These are phyloP conservation scores for Zalaria sp. DNA, from an alignment of 2,329 filamentous ascomycete species.

Conservation along the genomic window DNA sequence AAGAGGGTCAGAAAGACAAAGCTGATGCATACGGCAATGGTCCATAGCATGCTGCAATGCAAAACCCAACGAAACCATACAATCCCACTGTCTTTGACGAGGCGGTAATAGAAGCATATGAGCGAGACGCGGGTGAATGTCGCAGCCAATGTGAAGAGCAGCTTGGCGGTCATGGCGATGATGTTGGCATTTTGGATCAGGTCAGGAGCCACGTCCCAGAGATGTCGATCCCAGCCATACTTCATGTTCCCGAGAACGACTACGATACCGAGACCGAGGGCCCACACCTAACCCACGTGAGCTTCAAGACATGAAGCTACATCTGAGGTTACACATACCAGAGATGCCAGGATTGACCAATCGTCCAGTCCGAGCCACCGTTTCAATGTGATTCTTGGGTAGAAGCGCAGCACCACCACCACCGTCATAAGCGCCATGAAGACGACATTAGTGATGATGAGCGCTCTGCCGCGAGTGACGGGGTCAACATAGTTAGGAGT, in stretches of 20 bases:
- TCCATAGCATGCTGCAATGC: constrained; percentile 23
- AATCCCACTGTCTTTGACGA: constrained; percentile 26
- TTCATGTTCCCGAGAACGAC: constrained; percentile 27
- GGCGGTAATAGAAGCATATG: constrained; percentile 31
- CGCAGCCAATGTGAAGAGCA: constrained; percentile 26
- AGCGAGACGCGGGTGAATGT: constrained; percentile 30
- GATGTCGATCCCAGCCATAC: constrained; percentile 29
- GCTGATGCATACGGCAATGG: constrained; percentile 21
- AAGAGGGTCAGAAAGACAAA: constrained; percentile 24
- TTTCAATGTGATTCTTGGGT: constrained; percentile 25
- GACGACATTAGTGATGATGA: constrained; percentile 25
- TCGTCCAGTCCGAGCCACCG: constrained; percentile 30
- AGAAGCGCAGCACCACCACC: constrained; percentile 23
- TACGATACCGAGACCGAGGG: constrained; percentile 21
- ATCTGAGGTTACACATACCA: constrained; percentile 13
- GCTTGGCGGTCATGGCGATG: constrained; percentile 27
- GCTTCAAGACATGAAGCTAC: too few relatives aligned
- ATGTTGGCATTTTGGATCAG: constrained; percentile 16
- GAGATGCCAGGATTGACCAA: constrained; percentile 23
- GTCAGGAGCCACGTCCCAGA: constrained; percentile 24
- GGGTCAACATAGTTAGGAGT: constrained; percentile 28
- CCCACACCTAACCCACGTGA: constrained; percentile 15
- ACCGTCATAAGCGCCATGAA: constrained; percentile 23
- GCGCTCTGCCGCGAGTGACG: constrained; percentile 21
- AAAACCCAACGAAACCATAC: constrained; percentile 25